Conservation (phyloP, 2,329 filamentous ascomycete species). For the Penicillium sclerotiorum region DNA sequence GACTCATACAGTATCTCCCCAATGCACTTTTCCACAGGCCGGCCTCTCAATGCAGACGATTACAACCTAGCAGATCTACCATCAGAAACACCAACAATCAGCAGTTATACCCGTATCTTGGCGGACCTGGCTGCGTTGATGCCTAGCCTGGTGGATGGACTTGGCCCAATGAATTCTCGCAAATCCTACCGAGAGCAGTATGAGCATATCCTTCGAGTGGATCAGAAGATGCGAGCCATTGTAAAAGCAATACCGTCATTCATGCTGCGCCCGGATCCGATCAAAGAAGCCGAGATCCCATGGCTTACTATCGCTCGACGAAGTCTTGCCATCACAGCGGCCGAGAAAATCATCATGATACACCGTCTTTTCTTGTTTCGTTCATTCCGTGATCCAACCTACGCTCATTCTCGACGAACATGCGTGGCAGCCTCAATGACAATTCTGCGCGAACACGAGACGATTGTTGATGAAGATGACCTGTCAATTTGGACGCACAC, state of each 20-base stretch:
- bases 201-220: constrained; percentile 38
- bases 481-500: constrained; percentile 32
- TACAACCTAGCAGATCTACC: constrained; percentile 28
- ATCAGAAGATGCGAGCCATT: constrained; percentile 37
- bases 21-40: constrained; percentile 35
- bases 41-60: constrained; percentile 41
- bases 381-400: constrained; percentile 36
- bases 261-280: constrained; percentile 30
- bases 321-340: constrained; percentile 42
- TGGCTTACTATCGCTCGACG: constrained; percentile 41
- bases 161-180: constrained; percentile 35
- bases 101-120: constrained; percentile 33
- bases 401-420: constrained; percentile 38
- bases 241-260: constrained; percentile 36
- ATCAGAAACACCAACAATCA: constrained; percentile 23
- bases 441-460: constrained; percentile 35
- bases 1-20: constrained; percentile 43
- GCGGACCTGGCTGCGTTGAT: constrained; percentile 38
- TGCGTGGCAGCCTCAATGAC: constrained; percentile 45
- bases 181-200: constrained; percentile 41
- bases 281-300: constrained; percentile 32
- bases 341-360: constrained; percentile 49
- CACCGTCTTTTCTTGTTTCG: constrained; percentile 42
- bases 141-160: constrained; percentile 36
- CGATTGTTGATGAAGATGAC: constrained; percentile 26